Conservation (phyloP, 495 filamentous ascomycete species). For the Annulohypoxylon bovei region DNA sequence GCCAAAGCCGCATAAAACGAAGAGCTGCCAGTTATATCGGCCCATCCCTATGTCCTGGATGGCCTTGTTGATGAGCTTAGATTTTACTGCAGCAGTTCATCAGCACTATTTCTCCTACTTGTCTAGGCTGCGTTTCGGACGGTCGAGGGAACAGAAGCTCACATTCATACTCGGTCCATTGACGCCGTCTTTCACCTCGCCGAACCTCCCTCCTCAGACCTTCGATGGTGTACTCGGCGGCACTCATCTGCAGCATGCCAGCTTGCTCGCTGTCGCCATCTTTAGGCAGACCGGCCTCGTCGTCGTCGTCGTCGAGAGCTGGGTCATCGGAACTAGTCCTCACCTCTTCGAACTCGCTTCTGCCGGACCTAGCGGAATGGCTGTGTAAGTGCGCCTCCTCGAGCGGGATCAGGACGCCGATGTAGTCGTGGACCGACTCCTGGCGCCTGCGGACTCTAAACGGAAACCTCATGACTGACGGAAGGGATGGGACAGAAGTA, state of each 20-base stretch:
- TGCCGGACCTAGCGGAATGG: slow-evolving; percentile 51
- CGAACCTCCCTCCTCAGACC: slow-evolving; percentile 58
- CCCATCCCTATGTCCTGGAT: slow-evolving; percentile 91
- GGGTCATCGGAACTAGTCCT: slow-evolving; percentile 35
- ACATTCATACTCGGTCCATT: slow-evolving; percentile 63
- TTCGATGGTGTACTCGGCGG: slow-evolving; percentile 61
- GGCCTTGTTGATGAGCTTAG: slow-evolving; percentile 74
- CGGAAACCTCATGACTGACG: slow-evolving; percentile 40
- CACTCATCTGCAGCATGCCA: slow-evolving; percentile 55
- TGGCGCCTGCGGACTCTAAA: slow-evolving; percentile 36
- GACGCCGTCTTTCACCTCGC: slow-evolving; percentile 51
- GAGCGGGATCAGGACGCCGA: slow-evolving; percentile 58
- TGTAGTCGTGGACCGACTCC: slow-evolving; percentile 56
- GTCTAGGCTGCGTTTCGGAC: neutral
- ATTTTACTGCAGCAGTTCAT: slow-evolving; percentile 56
- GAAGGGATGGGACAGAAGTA: neutral
- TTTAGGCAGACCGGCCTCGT: slow-evolving; percentile 44
- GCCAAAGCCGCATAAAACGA: slow-evolving; percentile 83
- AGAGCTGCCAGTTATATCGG: slow-evolving; percentile 84
- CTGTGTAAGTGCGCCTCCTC: slow-evolving; percentile 60
- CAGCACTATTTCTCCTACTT: slow-evolving; percentile 26
- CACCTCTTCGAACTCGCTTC: slow-evolving; percentile 48
- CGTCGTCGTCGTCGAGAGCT: slow-evolving; percentile 27
- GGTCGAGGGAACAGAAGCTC: slow-evolving; percentile 29
- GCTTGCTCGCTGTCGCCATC: slow-evolving; percentile 50